These are phyloP conservation scores for Phaeoacremonium minimum DNA, from an alignment of 2,329 filamentous ascomycete genomes.

Conservation along the genomic window DNA sequence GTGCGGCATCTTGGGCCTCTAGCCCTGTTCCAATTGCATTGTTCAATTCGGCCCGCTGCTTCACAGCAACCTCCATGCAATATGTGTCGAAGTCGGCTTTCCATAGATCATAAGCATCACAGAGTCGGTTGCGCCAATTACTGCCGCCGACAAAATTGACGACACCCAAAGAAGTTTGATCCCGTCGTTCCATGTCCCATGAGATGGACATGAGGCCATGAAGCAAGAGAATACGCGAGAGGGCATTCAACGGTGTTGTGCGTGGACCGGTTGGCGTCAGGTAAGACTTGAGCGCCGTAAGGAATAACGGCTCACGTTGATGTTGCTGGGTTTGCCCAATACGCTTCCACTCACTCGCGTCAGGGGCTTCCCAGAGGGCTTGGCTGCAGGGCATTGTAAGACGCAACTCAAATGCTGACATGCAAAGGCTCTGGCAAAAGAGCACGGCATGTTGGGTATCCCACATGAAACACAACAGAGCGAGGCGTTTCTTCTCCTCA, in stretches of 20 bases:
- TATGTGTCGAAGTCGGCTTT: conserved; percentile 53
- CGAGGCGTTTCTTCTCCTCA: conserved; percentile 56
- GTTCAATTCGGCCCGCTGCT: conserved; percentile 9
- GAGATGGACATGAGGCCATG: conserved; percentile 60
- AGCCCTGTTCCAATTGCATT: conserved; percentile 9
- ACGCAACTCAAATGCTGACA: conserved; percentile 60
- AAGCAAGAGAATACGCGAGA: conserved; percentile 50
- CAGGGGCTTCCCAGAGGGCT: conserved; percentile 51
- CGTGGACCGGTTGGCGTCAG: conserved; percentile 37
- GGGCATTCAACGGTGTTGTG: conserved; percentile 36
- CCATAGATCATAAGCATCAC: conserved; percentile 52
- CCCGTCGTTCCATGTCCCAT: conserved; percentile 58
- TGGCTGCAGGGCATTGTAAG: conserved; percentile 51
- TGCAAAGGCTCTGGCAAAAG: conserved; percentile 63
- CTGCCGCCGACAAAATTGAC: conserved; percentile 14
- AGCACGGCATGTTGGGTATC: conserved; percentile 61
- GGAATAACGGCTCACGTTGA: conserved; percentile 44
- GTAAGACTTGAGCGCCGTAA: conserved; percentile 52
- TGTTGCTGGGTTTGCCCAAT: background rate
- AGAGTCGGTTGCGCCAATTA: conserved; percentile 45
- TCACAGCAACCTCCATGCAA: conserved; percentile 25
- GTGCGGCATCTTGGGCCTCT: conserved; percentile 11
- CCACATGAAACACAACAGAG: conserved; percentile 62
- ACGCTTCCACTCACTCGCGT: conserved; percentile 34
- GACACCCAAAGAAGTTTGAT: conserved; percentile 54